A percentile compares a stretch with the other conserved stretches of the same genome.
These are phyloP conservation scores for Naganishia friedmannii DNA, from an alignment of 768 basidiomycete genomes.

Conservation along the genomic window DNA sequence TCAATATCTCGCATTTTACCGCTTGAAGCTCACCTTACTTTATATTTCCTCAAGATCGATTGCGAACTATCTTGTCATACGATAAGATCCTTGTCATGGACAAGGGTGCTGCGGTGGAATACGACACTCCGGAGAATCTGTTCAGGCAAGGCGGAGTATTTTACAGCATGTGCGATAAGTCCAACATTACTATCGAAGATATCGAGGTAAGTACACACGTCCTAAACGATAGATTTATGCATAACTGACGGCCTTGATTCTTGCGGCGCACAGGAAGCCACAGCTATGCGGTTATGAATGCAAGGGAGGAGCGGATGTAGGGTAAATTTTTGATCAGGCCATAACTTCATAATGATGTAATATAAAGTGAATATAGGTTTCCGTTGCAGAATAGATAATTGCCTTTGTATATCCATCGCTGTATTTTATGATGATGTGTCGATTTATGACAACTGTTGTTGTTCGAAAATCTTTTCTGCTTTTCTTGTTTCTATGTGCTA, in stretches of 20 bases:
- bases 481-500: no score
- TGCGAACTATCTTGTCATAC: conserved; percentile 73
- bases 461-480: no score
- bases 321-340: neutral
- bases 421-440: no score
- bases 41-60: neutral
- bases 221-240: neutral
- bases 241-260: neutral
- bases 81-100: conserved; percentile 86
- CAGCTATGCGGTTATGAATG: conserved; percentile 1
- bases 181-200: conserved; percentile 71
- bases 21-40: no score
- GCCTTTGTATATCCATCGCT: neutral
- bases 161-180: conserved; percentile 78
- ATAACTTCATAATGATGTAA: neutral
- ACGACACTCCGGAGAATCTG: conserved; percentile 71
- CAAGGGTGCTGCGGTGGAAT: conserved; percentile 75
- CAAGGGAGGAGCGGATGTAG: neutral
- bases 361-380: neutral
- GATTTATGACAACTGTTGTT: no score
- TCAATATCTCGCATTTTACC: neutral
- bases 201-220: conserved; percentile 52
- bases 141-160: conserved; percentile 69
- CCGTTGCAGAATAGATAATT: neutral
- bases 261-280: neutral